Base-by-base conservation (phyloP, 345 rosid species). In the Aquilaria yunnanensis region DNA sequence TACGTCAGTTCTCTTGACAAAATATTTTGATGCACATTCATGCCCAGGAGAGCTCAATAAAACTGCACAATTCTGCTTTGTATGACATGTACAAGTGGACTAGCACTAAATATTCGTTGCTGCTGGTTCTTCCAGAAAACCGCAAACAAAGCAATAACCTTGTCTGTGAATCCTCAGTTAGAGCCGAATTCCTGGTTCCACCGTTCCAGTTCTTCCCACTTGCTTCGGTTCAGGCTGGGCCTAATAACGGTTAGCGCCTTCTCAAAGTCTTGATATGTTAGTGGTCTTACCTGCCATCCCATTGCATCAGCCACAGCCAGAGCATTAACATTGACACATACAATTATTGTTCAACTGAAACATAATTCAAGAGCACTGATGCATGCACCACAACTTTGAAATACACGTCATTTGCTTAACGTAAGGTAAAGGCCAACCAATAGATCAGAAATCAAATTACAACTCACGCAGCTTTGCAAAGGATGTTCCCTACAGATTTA, bases 151-250 rank as follows among this genome's bases (percentile, higher is more conserved):
- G 3, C 67, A 47, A 10, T 31, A 30, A 37, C 10, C 5, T 6
- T 13, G 64, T 34, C 9, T 23, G 58, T 50, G 32, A 46, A n/a
- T 6, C 32, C 43, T 83, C 63, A 86, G 34, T 73, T 82, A 16
- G 97, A 84, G 61, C 99, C 99, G 50, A 88, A 93, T 68, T 93
- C 96, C 51, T 72, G 75, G 72, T 88, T 93, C 97, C 97, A 93
- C 65, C 64, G 84, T 62, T 93, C 94, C 61, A 90, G 92, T 58
- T 93, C 96, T 82, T 83, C 89, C 97, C 96, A 88, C 75, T 83
- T 93, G 79, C 89, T 93, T 79, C 67, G 80, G 74, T 80, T 89
- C 71, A 93, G 79, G 74, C 98, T 90, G 4, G 98, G 97, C 71
- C 96, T 83, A 64, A 90, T 88, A 37, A 88, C 96, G 0, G 82